These are phyloP conservation scores for Eremochloa ophiuroides DNA, from an alignment of 176 grass and related monocot genomes.

Conservation along the genomic window DNA sequence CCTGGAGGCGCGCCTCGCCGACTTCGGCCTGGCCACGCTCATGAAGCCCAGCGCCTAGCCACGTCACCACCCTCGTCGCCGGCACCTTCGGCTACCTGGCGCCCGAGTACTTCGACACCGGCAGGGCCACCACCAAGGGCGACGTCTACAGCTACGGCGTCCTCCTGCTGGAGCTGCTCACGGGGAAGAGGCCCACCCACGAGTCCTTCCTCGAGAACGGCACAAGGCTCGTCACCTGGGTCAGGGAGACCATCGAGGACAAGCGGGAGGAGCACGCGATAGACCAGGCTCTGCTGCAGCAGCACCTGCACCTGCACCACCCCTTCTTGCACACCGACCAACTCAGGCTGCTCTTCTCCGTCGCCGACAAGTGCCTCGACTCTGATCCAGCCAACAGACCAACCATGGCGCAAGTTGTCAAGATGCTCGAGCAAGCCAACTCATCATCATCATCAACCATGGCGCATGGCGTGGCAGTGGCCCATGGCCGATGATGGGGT, in stretches of 20 bases:
- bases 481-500: no score
- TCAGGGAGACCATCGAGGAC: conserved; percentile 64
- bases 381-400: conserved; percentile 55
- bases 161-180: conserved; percentile 76
- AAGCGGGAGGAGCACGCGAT: conserved; percentile 64
- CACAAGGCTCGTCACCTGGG: conserved; percentile 71
- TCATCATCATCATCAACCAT: background rate
- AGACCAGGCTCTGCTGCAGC: conserved; percentile 31
- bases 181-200: conserved; percentile 74
- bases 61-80: conserved; percentile 69
- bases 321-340: conserved; percentile 25
- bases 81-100: conserved; percentile 86
- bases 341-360: conserved; percentile 44
- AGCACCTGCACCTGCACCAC: background rate
- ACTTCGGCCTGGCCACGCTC: conserved; percentile 77
- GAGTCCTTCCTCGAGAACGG: conserved; percentile 80
- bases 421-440: conserved; percentile 50
- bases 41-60: conserved; percentile 56
- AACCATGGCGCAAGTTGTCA: conserved; percentile 62
- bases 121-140: conserved; percentile 74
- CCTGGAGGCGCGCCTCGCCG: conserved; percentile 74
- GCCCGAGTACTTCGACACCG: conserved; percentile 87
- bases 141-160: conserved; percentile 92
- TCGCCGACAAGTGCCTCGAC: conserved; percentile 73
- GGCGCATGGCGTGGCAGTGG: no score